These are phyloP conservation scores for Zopfochytrium polystomum DNA, from an alignment of 371 early-diverging fungal species.

Conservation along the genomic window DNA sequence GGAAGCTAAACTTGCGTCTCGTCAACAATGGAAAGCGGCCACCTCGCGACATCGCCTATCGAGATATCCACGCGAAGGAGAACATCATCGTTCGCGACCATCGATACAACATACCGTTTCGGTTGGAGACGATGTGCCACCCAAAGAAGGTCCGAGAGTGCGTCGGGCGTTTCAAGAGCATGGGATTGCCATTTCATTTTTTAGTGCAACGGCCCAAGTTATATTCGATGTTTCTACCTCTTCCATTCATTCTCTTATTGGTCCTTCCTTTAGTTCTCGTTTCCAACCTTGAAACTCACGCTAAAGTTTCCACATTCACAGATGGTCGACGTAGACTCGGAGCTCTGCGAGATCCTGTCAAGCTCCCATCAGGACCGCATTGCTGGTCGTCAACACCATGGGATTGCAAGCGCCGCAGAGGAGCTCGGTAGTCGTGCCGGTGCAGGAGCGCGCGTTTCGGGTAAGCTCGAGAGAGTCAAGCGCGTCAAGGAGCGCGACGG, in stretches of 20 bases:
- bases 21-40: constrained; percentile 24
- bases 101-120: constrained; percentile 9
- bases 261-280: too few relatives aligned
- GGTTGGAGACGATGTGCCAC: constrained; percentile 10
- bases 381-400: constrained; percentile 5
- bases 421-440: too few relatives aligned
- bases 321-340: constrained; percentile 41
- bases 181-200: too few relatives aligned
- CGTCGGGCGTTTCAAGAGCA: too few relatives aligned
- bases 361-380: constrained; percentile 30
- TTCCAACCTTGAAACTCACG: too few relatives aligned
- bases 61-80: constrained; percentile 8
- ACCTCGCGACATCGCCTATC: not conserved
- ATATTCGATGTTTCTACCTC: too few relatives aligned
- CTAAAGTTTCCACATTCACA: too few relatives aligned
- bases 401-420: not conserved
- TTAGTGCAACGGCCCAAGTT: too few relatives aligned
- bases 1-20: constrained; percentile 29
- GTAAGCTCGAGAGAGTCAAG: constrained; percentile 24
- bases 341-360: constrained; percentile 36
- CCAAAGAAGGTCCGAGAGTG: constrained; percentile 19
- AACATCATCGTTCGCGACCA: constrained; percentile 31
- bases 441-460: constrained; percentile 4
- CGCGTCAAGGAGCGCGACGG: constrained; percentile 18
- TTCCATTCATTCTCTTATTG: constrained; percentile 1